Base-by-base conservation (phyloP, 352 stramenopile genomes). In the Plasmopara muralis region DNA sequence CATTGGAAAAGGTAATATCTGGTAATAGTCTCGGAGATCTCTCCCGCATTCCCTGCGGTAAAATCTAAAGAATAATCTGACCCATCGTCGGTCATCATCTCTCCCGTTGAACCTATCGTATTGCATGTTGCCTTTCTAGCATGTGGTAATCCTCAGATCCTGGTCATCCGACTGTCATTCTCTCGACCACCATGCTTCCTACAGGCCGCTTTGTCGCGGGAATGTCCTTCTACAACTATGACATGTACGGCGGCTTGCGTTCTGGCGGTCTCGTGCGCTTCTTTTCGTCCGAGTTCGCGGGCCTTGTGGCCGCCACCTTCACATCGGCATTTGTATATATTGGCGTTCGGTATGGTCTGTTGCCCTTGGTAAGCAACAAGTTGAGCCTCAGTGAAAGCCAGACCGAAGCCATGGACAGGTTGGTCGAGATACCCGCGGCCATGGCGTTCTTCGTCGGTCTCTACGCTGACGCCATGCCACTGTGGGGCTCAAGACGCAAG, bases 361-460 rank as follows among this genome's bases (percentile, higher is more conserved):
- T 65, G 42, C 57, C 47, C 1, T 31, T 75, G 47, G 53, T 84
- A 5, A 68, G 52, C 44, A 54, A 16, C 16, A 46, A 77, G 49
- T 49, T 84, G 13, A 39, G 64, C n/a, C 53, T 79, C 8, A 66
- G 48, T 16, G 41, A 52, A 6, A 20, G 31, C 2, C 56, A 82
- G 34, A 66, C 43, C 1, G 60, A 65, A 15, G 51, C 63, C 15
- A 68, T 74, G 45, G 56, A 73, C 37, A 66, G 68, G 14, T 51
- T 79, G 14, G 58, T 89, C 15, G 74, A 85, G 31, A 62, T 95
- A 9, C 83, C 84, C 9, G 83, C 80, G 47, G 74, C 63, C 0
- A 56, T 90, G 47, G 94, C 89, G 53, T 83, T 96, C 46, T 62
- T 95, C 33, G 73, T 93, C 37, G 89, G 84, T 28, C 72, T 94